Percentiles rank a stretch among this genome's conserved stretches.
These are phyloP conservation scores for Boletus rufocinnamomeus DNA, from an alignment of 768 basidiomycete genomes.

Conservation along the genomic window DNA sequence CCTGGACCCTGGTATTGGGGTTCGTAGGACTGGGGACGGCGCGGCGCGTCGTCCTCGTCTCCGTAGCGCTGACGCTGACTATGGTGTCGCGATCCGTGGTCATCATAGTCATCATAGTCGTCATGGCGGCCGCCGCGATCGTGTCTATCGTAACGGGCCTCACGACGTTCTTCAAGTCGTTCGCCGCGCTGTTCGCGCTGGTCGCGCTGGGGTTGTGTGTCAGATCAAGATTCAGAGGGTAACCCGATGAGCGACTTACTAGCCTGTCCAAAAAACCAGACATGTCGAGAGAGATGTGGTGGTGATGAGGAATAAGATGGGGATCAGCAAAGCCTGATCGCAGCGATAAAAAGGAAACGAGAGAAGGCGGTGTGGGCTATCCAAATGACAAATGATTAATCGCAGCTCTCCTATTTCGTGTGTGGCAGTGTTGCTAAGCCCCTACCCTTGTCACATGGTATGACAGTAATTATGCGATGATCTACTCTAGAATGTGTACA, in stretches of 20 bases:
- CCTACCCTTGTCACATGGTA: background rate
- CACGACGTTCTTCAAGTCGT: slow-evolving; percentile 12
- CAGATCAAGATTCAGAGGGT: background rate
- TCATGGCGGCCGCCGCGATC: background rate
- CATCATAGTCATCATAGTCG: background rate
- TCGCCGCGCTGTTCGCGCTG: slow-evolving; percentile 15
- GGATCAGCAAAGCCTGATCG: background rate
- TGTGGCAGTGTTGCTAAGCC: background rate
- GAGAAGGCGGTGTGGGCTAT: background rate
- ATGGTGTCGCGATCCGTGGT: background rate
- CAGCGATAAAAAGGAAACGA: slow-evolving; percentile 5
- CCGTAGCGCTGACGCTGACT: background rate
- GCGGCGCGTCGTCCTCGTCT: background rate
- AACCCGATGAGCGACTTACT: background rate
- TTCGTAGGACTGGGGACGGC: slow-evolving; percentile 4
- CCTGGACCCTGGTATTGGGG: background rate
- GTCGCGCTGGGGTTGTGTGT: background rate
- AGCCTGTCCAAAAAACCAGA: slow-evolving; percentile 9
- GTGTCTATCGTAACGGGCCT: slow-evolving; percentile 7
- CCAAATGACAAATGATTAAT: background rate
- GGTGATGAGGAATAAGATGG: background rate
- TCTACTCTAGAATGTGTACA: background rate
- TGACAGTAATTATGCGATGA: background rate
- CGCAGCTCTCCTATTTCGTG: slow-evolving; percentile 2
- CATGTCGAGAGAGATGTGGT: slow-evolving; percentile 8